These are phyloP conservation scores for Penicillium salamii DNA, from an alignment of 495 filamentous ascomycete genomes.

Conservation along the genomic window DNA sequence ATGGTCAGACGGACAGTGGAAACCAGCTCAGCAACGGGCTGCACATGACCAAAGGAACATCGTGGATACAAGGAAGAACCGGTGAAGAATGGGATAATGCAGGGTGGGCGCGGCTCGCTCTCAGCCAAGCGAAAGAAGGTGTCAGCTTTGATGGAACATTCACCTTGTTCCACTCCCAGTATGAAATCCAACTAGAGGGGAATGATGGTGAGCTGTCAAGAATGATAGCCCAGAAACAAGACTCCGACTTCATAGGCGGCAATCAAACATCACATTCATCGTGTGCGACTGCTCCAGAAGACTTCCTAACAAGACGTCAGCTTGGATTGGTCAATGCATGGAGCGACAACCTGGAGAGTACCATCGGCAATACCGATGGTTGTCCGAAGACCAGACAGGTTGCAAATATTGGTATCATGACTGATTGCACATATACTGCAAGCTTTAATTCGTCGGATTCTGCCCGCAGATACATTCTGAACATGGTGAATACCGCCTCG, in stretches of 20 bases:
- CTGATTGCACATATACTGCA: conserved; percentile 78
- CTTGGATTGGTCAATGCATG: neutral
- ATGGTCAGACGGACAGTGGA: conserved; percentile 41
- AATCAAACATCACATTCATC: neutral
- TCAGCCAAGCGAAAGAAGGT: conserved; percentile 63
- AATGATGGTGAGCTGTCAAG: conserved; percentile 46
- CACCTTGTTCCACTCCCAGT: conserved; percentile 63
- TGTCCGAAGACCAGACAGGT: conserved; percentile 78
- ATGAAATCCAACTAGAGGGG: conserved; percentile 69
- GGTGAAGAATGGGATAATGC: conserved; percentile 61
- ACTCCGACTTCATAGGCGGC: neutral
- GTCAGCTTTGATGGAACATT: conserved; percentile 86
- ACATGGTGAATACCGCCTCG: conserved; percentile 77
- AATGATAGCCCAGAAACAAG: neutral
- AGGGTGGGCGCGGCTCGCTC: conserved; percentile 76
- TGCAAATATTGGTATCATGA: conserved; percentile 84
- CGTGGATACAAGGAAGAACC: conserved; percentile 57
- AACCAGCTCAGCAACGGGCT: no score
- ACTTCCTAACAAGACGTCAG: neutral
- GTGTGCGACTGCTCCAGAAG: neutral
- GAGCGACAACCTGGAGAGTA: conserved; percentile 33
- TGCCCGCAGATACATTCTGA: conserved; percentile 65
- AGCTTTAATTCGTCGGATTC: conserved; percentile 59
- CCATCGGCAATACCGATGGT: conserved; percentile 70
- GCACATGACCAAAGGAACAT: conserved; percentile 57